Conservation (phyloP, 2,329 filamentous ascomycete genomes). For the Leptographium wingfieldii region DNA sequence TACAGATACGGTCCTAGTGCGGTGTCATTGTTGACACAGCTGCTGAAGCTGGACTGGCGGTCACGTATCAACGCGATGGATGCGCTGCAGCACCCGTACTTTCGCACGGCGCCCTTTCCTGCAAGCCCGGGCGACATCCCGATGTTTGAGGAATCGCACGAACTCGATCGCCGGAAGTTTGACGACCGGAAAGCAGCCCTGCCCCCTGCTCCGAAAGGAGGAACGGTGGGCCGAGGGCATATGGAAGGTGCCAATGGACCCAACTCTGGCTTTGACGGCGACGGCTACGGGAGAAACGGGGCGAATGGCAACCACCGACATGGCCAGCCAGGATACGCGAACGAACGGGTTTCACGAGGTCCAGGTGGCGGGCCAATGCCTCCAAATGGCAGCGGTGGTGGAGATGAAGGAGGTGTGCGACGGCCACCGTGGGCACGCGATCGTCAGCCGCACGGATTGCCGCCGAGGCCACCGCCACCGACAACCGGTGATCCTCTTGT, state of each 20-base stretch:
- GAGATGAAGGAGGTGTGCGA: conserved; percentile 19
- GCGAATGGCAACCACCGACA: not conserved
- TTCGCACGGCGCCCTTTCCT: conserved; percentile 65
- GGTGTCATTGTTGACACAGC: conserved; percentile 66
- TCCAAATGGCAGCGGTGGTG: not conserved
- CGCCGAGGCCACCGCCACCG: conserved; percentile 39
- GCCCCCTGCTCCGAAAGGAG: conserved; percentile 83
- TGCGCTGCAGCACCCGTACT: conserved; percentile 85
- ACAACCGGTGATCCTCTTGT: conserved; percentile 25
- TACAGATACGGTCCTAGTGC: conserved; percentile 53
- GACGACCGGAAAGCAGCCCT: conserved; percentile 73
- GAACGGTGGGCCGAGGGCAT: conserved; percentile 68
- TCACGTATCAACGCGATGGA: conserved; percentile 86
- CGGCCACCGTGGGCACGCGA: conserved; percentile 44
- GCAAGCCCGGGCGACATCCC: conserved; percentile 80
- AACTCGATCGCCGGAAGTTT: conserved; percentile 86
- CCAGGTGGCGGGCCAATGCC: conserved; percentile 16
- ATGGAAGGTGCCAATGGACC: conserved; percentile 31
- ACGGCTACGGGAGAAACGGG: conserved; percentile 26
- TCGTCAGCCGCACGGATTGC: conserved; percentile 29
- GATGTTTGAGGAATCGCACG: conserved; percentile 85
- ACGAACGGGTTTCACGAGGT: conserved; percentile 21
- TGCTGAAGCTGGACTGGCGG: conserved; percentile 81
- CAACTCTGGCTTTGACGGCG: conserved; percentile 37
- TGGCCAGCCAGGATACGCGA: conserved; percentile 17